Evolutionary conservation across 257 asterid species (phyloP), one percentile per base, ranked within the genome.

Genomic region (Verbascum thapsus): DNA sequence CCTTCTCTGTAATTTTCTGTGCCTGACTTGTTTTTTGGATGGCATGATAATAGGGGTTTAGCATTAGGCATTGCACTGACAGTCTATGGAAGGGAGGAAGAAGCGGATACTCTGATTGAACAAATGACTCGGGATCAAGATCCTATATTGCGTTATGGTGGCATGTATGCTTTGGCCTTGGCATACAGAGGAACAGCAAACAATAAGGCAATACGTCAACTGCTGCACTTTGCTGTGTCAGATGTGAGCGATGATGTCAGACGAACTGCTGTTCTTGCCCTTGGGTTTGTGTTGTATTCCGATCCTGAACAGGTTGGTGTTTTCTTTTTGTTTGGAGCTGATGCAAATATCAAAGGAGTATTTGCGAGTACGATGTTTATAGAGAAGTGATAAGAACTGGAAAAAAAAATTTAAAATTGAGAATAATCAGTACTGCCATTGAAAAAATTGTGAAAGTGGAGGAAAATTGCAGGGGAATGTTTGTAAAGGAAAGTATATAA

Each of bases 111-210:
- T 40, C 83, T 94, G 20, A 94, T 94, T 78, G 95, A 87, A 75
- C 96, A 88, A 71, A 94, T 94, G 99, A 94, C 96, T 57, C 80
- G 94, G 26, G 99, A 94, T 79, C 99, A 94, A 73, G 99, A 94
- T 66, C 99, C 98, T 35, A 90, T 94, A 67, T 60, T 94, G 61
- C 90, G 99, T 6, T 94, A 94, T 74, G 99, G 99, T 34, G 99
- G 99, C 63, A 94, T 94, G 99, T 90, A 87, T 68, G 99, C 99
- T 22, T 63, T 94, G 78, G 99, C 99, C 5, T 72, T 94, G 81
- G 99, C 99, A 8, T 94, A 94, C 65, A 81, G 99, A 16, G 99
- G 99, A 70, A 94, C 99, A 13, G 83, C 95, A 9, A 94, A 90
- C 73, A 94, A 90, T 73, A 94, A 90, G 72, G 99, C 99, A 61